Evolutionary conservation across 768 basidiomycete species (phyloP).

Genomic region (Clitopilus hobsonii): DNA sequence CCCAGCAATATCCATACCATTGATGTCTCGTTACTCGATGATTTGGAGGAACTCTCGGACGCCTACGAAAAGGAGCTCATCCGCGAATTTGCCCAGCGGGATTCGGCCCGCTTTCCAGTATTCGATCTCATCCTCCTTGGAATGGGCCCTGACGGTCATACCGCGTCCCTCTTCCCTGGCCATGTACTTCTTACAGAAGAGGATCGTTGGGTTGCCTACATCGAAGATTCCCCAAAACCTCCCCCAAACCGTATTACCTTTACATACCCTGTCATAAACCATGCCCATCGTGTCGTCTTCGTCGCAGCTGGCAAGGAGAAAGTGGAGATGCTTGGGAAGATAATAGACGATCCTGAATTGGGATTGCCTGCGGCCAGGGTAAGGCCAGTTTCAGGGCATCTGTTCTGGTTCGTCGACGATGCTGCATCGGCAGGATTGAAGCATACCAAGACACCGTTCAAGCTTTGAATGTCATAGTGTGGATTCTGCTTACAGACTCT

Average conservation of each 20-base stretch:
- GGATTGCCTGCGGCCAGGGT: slow-evolving; percentile 84
- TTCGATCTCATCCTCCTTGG: slow-evolving; percentile 98
- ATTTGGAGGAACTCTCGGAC: slow-evolving; percentile 78
- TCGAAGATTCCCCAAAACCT: slow-evolving; percentile 93
- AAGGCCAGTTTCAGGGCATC: slow-evolving; percentile 75
- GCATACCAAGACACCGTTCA: slow-evolving; percentile 54
- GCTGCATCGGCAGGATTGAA: slow-evolving; percentile 64
- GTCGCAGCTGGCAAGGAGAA: slow-evolving; percentile 85
- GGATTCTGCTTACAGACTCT: no score
- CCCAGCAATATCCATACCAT: slow-evolving; percentile 75
- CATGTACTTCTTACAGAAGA: slow-evolving; percentile 80
- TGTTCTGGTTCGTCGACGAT: slow-evolving; percentile 95
- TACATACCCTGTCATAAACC: slow-evolving; percentile 88
- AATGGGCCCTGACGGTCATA: slow-evolving; percentile 98
- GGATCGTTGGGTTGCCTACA: slow-evolving; percentile 91
- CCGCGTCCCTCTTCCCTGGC: slow-evolving; percentile 94
- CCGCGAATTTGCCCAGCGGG: slow-evolving; percentile 84
- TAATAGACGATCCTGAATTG: slow-evolving; percentile 79
- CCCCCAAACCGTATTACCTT: slow-evolving; percentile 88
- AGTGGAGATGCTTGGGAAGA: slow-evolving; percentile 60
- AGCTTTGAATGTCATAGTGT: slow-evolving; percentile 31
- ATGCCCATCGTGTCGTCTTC: slow-evolving; percentile 83
- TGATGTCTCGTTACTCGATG: slow-evolving; percentile 59
- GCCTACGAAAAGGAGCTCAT: slow-evolving; percentile 84
- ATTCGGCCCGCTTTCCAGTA: slow-evolving; percentile 92